phyloP scores from a whole-genome alignment of 352 stramenopile species.

The Phytopythium cucurbitacearum region DNA sequence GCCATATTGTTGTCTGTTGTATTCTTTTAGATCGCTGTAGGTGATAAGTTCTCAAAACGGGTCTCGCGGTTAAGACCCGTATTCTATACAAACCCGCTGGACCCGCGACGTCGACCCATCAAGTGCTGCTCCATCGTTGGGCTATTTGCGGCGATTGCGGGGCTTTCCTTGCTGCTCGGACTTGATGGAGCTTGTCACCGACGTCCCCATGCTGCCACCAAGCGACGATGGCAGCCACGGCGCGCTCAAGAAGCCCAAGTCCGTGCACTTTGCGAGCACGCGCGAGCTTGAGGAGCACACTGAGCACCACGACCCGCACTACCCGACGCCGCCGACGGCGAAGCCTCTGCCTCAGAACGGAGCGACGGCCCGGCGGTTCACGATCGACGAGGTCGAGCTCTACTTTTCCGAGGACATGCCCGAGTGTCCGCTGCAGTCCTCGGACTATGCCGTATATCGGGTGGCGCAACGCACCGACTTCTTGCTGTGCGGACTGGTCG shows the following conservation, averaged over 20 bases:
- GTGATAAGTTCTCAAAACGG: no score
- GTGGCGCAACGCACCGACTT: conserved; percentile 41
- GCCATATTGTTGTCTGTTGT: no score
- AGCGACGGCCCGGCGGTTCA: conserved; percentile 40
- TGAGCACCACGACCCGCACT: conserved; percentile 34
- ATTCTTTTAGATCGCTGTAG: no score
- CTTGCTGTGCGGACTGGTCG: conserved; percentile 43
- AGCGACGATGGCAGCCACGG: neutral
- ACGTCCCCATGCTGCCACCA: neutral
- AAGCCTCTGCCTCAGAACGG: conserved; percentile 39
- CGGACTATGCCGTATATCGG: conserved; percentile 51
- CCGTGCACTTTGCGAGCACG: conserved; percentile 47
- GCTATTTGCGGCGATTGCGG: no score
- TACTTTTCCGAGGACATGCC: conserved; percentile 56
- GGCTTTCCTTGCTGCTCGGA: no score
- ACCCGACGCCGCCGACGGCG: conserved; percentile 30
- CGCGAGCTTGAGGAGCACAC: conserved; percentile 28
- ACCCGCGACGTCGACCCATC: no score
- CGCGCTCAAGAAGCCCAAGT: conserved; percentile 17
- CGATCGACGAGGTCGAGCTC: conserved; percentile 59
- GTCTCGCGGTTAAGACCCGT: no score
- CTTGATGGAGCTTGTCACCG: no score
- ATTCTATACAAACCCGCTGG: no score
- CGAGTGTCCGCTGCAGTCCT: conserved; percentile 15
- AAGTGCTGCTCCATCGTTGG: no score